A percentile compares a stretch with the other conserved stretches of the same genome.
phyloP scores from a whole-genome alignment of 1,284 basidiomycete genomes.

The Rhizoctonia solani region DNA sequence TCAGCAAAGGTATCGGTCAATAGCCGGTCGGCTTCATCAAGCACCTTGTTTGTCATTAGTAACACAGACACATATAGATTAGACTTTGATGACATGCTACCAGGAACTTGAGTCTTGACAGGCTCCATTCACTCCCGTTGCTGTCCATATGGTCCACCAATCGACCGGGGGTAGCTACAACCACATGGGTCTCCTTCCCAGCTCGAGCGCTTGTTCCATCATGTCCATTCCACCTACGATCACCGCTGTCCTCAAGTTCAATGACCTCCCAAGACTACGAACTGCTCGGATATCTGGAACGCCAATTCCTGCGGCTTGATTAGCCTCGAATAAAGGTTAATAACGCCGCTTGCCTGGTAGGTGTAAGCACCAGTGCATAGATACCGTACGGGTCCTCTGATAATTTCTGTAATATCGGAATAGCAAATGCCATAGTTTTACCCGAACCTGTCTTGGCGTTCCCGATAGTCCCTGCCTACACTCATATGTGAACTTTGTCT shows the following conservation, averaged over 20 bases:
- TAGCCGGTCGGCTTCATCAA: conserved; percentile 93
- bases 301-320: conserved; percentile 76
- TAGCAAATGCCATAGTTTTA: conserved; percentile 96
- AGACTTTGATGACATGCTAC: conserved; percentile 51
- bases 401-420: conserved; percentile 92
- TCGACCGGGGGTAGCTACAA: conserved; percentile 95
- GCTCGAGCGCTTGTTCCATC: conserved; percentile 90
- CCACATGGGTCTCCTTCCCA: conserved; percentile 88
- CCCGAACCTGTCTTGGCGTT: conserved; percentile 98
- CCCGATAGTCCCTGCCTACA: conserved; percentile 89
- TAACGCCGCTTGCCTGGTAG: conserved; percentile 70
- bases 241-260: conserved; percentile 83
- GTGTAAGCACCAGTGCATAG: conserved; percentile 90
- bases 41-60: too few relatives aligned
- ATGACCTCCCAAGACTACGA: conserved; percentile 83
- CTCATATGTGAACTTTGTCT: not conserved
- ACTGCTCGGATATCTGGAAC: conserved; percentile 96
- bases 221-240: conserved; percentile 99
- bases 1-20: conserved; percentile 89
- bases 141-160: conserved; percentile 90
- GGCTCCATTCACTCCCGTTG: conserved; percentile 74
- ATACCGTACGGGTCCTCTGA: conserved; percentile 90
- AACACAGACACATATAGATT: too few relatives aligned
- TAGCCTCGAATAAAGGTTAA: not conserved
- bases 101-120: conserved; percentile 84